These are phyloP conservation scores for Eragrostis nindensis DNA, from an alignment of 176 grass and related monocot genomes.

Conservation along the genomic window DNA sequence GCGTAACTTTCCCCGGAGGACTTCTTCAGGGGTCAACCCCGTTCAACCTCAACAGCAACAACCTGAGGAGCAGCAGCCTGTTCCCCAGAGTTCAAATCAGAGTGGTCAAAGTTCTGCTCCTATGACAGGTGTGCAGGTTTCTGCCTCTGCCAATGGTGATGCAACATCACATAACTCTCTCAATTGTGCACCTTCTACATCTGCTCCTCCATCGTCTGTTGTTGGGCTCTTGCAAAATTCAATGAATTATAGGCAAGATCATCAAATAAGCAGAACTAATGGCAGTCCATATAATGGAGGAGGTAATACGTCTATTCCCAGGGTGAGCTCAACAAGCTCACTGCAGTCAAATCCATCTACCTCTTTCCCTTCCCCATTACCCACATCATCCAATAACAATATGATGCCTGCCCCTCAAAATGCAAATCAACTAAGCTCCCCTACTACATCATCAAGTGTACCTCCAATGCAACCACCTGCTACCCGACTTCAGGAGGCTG, in stretches of 20 bases:
- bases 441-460: slow-evolving; percentile 49
- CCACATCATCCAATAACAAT: slow-evolving; percentile 60
- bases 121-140: slow-evolving; percentile 50
- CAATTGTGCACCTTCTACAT: slow-evolving; percentile 54
- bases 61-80: slow-evolving; percentile 64
- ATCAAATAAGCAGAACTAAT: slow-evolving; percentile 52
- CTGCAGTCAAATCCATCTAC: slow-evolving; percentile 64
- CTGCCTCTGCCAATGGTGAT: slow-evolving; percentile 56
- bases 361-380: slow-evolving; percentile 45
- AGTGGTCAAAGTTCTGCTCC: slow-evolving; percentile 68
- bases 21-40: slow-evolving; percentile 59
- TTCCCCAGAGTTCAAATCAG: slow-evolving; percentile 78
- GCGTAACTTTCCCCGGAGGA: slow-evolving; percentile 83
- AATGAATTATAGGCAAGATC: slow-evolving; percentile 68
- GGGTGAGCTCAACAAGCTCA: slow-evolving; percentile 62
- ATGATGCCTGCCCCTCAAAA: slow-evolving; percentile 62
- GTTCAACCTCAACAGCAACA: slow-evolving; percentile 68
- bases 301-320: slow-evolving; percentile 50
- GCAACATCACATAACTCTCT: slow-evolving; percentile 55
- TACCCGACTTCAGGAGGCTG: slow-evolving; percentile 55
- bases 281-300: slow-evolving; percentile 43
- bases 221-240: slow-evolving; percentile 60
- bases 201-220: slow-evolving; percentile 43
- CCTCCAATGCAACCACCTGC: slow-evolving; percentile 60
- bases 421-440: slow-evolving; percentile 55